Evolutionary conservation across 2,329 filamentous ascomycete genomes (phyloP), one percentile per base, ranked within the genome.

Genomic region (Monosporascus sp.): DNA sequence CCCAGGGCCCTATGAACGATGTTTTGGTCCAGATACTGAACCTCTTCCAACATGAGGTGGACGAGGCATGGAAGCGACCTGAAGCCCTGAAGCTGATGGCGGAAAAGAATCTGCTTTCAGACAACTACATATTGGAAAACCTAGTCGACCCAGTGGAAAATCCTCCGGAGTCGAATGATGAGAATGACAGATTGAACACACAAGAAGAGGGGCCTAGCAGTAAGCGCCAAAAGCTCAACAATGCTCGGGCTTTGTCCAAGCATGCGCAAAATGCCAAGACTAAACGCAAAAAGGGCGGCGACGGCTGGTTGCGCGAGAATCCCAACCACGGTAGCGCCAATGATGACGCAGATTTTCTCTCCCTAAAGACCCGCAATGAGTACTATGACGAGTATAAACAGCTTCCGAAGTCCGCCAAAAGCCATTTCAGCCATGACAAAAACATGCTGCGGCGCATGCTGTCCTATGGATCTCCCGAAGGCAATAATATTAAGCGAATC

Each of bases 311-410:
- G 9, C 17, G 20, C 22, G 35, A 50, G 1, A 16, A 22, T 3
- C 3, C 19, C 6, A n/a, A 53, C 6, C 11, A 26, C 3, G 37
- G 54, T 27, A 27, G 27, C 19, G 17, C 43, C 5, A 2, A 49
- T 5, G 17, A 9, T 19, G 14, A 45, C 2, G 7, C 47, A 0
- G 45, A 37, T 1, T 67, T 67, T 31, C 51, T 66, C 0, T 24
- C 4, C 2, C 26, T 58, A 0, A 55, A 55, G 1, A 56, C 57
- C 2, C 63, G 63, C 1, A 26, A 52, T 3, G 43, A 53, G 0
- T 68, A 66, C 49, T 65, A 64, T 48, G 11, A 24, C 0, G 63
- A 67, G 52, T 67, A 63, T 54, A 60, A 61, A n/a, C n/a, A 17
- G 0, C 56, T 64, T 5, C 60, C 59, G 1, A 40, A n/a, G 3